phyloP scores from a whole-genome alignment of 331 rosid genomes.

The Dryas integrifolia region DNA sequence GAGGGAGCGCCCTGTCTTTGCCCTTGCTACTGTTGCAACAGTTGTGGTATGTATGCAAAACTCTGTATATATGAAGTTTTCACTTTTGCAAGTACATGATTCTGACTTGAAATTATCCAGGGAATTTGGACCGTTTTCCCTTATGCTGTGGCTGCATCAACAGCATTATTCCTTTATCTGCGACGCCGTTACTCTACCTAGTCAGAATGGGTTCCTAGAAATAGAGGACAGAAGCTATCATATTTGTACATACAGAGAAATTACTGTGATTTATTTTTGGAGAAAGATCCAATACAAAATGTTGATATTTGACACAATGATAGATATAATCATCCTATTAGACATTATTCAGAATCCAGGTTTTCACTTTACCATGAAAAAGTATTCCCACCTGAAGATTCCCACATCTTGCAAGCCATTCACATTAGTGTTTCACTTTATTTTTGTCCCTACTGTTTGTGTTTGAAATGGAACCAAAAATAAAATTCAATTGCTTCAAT shows the following conservation, averaged over 20 bases:
- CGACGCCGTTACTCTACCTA: constrained; percentile 32
- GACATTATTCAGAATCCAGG: background rate
- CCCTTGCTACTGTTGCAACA: constrained; percentile 62
- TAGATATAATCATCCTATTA: background rate
- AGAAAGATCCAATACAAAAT: background rate
- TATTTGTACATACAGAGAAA: constrained; percentile 16
- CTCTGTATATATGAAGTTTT: constrained; percentile 3
- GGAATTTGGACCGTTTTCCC: constrained; percentile 64
- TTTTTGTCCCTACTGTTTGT: too few species aligned
- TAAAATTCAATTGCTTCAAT: background rate
- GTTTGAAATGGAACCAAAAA: too few species aligned
- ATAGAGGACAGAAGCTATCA: background rate
- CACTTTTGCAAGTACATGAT: constrained; percentile 14
- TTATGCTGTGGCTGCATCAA: constrained; percentile 52
- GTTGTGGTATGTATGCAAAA: constrained; percentile 39
- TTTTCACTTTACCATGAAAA: background rate
- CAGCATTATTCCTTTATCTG: constrained; percentile 54
- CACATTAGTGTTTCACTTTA: too few species aligned
- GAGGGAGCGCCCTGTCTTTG: constrained; percentile 61
- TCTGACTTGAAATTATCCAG: constrained; percentile 30
- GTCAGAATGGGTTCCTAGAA: constrained; percentile 3
- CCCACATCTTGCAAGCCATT: too few species aligned
- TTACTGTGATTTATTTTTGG: constrained; percentile 6
- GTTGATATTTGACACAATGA: background rate
- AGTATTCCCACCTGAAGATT: too few species aligned